Base-by-base conservation (phyloP, 1,284 basidiomycete species). In the Tetrapyrgos nigripes region DNA sequence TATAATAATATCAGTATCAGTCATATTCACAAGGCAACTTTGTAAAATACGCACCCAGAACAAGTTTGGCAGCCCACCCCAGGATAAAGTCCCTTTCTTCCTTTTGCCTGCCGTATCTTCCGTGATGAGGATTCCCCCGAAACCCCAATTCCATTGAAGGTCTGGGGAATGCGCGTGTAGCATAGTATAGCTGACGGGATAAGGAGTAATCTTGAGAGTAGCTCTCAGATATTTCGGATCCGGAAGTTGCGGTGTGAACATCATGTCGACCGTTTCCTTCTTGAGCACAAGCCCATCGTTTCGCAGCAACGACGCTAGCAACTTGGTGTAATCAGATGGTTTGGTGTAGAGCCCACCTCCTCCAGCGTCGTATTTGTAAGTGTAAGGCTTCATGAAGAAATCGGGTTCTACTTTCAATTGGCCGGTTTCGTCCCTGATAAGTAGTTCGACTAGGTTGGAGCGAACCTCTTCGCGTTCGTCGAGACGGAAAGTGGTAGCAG, bases 401-500 rank as follows among this genome's bases (percentile, higher is more conserved):
- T 8, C 31, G 31, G 8, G 14, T 33, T 33, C 14, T 40, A n/a
- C n/a, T n/a, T n/a, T n/a, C n/a, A n/a, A n/a, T n/a, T n/a, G n/a
- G n/a, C n/a, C 37, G 19, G 37, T 4, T 5, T 11, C 17, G 13
- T 40, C 37, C 17, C 37, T 40, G 4, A n/a, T 40, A 17, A 40
- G 14, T 5, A 17, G 37, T 5, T n/a, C 17, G 37, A 40, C 19
- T 40, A 9, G 17, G 5, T 40, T 40, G 5, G 13, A 11, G 13
- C 19, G 13, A 8, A 40, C 37, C 5, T 40, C 37, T n/a, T 5
- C 17, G 5, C 37, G 13, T 17, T 40, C 37, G 37, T 40, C 19
- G 17, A 40, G 13, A 11, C 37, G 13, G 17, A 40, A 71, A 0
- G 69, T 72, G 1, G 70, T 71, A 2, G 66, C 62, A 2, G 47